Percentiles rank a stretch among this genome's conserved stretches.
Evolutionary conservation across 2,329 filamentous ascomycete species (phyloP).

Genomic region (Stachybotrys echinatus): DNA sequence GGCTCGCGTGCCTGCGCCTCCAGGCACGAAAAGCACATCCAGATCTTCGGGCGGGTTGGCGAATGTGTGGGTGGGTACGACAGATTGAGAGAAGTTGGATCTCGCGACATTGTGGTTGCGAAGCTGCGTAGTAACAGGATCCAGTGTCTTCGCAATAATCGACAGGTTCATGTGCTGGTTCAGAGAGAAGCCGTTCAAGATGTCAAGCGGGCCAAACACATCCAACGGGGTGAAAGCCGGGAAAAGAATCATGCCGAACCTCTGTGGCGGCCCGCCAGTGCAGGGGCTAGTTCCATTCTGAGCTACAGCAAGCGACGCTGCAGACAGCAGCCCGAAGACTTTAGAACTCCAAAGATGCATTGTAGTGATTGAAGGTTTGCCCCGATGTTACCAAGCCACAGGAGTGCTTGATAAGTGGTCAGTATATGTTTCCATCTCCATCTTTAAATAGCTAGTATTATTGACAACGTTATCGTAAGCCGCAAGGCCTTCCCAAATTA

Average conservation of each 20-base stretch:
- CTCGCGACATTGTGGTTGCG: slow-evolving; percentile 13
- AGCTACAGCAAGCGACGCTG: neutral
- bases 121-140: slow-evolving; percentile 29
- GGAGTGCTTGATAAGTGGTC: too few species aligned
- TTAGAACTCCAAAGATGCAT: neutral
- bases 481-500: too few species aligned
- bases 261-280: neutral
- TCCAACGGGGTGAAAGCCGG: slow-evolving; percentile 14
- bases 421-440: too few species aligned
- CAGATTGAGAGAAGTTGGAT: slow-evolving; percentile 22
- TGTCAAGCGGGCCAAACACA: slow-evolving; percentile 38
- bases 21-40: slow-evolving; percentile 56
- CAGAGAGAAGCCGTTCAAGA: slow-evolving; percentile 32
- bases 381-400: too few species aligned
- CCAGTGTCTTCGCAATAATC: slow-evolving; percentile 30
- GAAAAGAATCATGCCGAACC: slow-evolving; percentile 1
- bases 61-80: slow-evolving; percentile 46
- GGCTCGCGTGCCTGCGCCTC: slow-evolving; percentile 44
- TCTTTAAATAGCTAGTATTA: too few species aligned
- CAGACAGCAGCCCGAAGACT: neutral
- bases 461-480: too few species aligned
- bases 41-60: slow-evolving; percentile 38
- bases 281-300: neutral
- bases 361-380: too few species aligned
- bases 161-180: slow-evolving; percentile 27